Evolutionary conservation across 371 early-diverging fungal species (phyloP).

Genomic region (Mucor plumbeus): DNA sequence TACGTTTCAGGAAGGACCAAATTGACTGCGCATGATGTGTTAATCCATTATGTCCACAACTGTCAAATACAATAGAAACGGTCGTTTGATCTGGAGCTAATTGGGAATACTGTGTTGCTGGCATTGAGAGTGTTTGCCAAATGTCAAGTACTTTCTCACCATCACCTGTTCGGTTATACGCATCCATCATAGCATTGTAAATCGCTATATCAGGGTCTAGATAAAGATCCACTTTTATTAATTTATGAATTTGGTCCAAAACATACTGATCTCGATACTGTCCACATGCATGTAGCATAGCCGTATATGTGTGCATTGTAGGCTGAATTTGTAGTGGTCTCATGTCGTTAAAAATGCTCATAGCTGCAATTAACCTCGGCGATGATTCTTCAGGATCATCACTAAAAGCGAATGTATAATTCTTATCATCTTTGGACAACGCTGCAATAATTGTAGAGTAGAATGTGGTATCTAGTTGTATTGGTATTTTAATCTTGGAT

Average conservation of each 20-base stretch:
- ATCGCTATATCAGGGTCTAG: conserved; percentile 42
- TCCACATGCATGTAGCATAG: conserved; percentile 37
- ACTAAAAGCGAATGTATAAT: not conserved
- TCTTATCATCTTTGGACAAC: not conserved
- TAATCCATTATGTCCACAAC: conserved; percentile 41
- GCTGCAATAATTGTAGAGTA: conserved; percentile 33
- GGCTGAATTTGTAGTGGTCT: conserved; percentile 34
- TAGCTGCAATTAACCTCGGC: conserved; percentile 23
- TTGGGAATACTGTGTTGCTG: not conserved
- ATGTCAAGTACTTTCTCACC: conserved; percentile 34
- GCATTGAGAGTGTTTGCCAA: conserved; percentile 34
- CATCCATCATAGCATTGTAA: conserved; percentile 44
- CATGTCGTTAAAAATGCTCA: conserved; percentile 42
- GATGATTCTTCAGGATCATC: conserved; percentile 8
- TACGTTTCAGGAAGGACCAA: conserved; percentile 34
- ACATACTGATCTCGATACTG: conserved; percentile 27
- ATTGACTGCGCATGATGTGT: conserved; percentile 31
- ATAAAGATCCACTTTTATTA: conserved; percentile 39
- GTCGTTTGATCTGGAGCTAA: conserved; percentile 24
- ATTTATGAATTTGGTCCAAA: conserved; percentile 36
- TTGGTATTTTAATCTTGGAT: conserved; percentile 8
- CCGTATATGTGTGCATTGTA: conserved; percentile 31
- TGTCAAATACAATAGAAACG: conserved; percentile 37
- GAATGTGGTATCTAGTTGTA: conserved; percentile 33
- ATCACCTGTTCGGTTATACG: conserved; percentile 36